Conservation (phyloP, 2,329 filamentous ascomycete genomes). For the Penicillium sp. region DNA sequence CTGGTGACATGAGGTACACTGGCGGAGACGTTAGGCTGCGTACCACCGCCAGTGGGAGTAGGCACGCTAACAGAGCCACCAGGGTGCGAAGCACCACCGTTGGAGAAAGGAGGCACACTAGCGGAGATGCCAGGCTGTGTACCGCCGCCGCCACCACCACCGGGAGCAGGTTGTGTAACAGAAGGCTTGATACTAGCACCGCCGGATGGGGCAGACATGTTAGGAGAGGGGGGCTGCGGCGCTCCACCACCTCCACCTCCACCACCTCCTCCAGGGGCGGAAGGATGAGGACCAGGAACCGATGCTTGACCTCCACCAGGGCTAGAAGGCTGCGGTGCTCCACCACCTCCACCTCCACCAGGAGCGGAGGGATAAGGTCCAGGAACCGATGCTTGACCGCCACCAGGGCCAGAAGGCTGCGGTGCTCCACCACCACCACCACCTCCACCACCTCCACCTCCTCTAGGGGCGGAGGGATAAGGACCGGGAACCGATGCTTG, state of each 20-base stretch:
- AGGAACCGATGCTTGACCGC: too few species aligned
- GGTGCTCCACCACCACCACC: neutral
- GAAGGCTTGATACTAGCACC: neutral
- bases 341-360: too few species aligned
- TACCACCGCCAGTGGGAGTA: neutral
- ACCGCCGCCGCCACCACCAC: neutral
- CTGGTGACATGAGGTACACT: neutral
- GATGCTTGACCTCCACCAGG: too few species aligned
- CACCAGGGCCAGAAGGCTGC: neutral
- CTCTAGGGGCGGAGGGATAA: slow-evolving; percentile 3
- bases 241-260: neutral
- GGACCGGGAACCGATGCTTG: neutral
- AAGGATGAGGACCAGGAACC: too few species aligned
- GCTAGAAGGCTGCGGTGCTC: too few species aligned
- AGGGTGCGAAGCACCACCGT: neutral
- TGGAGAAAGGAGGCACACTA: neutral
- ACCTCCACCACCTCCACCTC: neutral
- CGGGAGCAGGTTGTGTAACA: neutral
- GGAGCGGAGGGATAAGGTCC: too few species aligned
- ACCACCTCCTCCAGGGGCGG: too few species aligned
- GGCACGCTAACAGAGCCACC: neutral
- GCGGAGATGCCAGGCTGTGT: neutral
- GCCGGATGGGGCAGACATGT: neutral
- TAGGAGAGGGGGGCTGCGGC: neutral
- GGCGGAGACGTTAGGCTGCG: neutral